A percentile compares a stretch with the other conserved stretches of the same genome.
phyloP scores from a whole-genome alignment of 2,329 filamentous ascomycete genomes.

The Neopestalotiopsis sp. region DNA sequence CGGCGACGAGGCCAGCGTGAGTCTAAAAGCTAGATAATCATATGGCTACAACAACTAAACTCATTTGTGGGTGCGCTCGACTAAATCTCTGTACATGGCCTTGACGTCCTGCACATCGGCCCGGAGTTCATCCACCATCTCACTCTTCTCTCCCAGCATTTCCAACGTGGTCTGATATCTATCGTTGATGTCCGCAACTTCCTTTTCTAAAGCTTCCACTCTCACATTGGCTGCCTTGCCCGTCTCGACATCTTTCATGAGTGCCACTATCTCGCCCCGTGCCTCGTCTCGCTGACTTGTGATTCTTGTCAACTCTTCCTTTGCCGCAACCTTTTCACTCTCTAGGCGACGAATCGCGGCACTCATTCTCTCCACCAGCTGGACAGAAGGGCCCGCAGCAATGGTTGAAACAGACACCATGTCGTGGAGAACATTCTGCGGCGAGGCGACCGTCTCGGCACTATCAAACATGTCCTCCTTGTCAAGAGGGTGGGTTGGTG shows the following conservation, averaged over 20 bases:
- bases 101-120: constrained; percentile 93
- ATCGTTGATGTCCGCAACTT: constrained; percentile 72
- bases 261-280: constrained; percentile 83
- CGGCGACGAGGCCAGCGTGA: neutral
- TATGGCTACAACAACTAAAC: constrained; percentile 8
- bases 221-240: constrained; percentile 65
- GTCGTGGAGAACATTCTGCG: constrained; percentile 77
- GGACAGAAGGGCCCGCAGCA: constrained; percentile 88
- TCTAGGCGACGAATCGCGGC: constrained; percentile 90
- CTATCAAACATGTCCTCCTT: constrained; percentile 55
- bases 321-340: constrained; percentile 85
- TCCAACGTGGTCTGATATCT: constrained; percentile 92
- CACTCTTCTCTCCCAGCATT: constrained; percentile 96
- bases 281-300: constrained; percentile 90
- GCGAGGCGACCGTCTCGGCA: constrained; percentile 63
- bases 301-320: constrained; percentile 84
- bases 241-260: constrained; percentile 86
- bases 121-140: constrained; percentile 87
- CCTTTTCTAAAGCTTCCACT: constrained; percentile 69
- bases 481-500: constrained; percentile 52
- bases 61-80: constrained; percentile 81
- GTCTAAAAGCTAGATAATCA: neutral
- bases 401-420: constrained; percentile 89
- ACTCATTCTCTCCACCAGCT: constrained; percentile 95
- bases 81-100: constrained; percentile 92